These are phyloP conservation scores for Sugiyamaella neomexicana DNA, from an alignment of 1,139 yeast species.

Conservation along the genomic window DNA sequence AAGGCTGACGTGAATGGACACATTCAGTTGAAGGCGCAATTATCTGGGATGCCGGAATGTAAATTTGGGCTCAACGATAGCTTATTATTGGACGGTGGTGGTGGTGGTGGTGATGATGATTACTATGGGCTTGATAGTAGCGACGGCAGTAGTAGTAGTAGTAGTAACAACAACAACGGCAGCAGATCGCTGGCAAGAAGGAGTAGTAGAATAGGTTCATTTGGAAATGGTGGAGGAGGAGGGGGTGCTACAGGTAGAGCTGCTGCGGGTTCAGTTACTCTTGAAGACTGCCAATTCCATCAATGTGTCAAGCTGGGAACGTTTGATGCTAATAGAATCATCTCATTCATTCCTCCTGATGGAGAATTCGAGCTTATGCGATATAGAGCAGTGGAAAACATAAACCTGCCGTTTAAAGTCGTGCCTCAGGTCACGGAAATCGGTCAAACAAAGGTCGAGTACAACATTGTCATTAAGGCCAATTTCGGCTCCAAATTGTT, in stretches of 20 bases:
- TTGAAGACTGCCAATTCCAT: conserved; percentile 85
- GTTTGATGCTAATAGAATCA: conserved; percentile 65
- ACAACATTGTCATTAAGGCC: conserved; percentile 62
- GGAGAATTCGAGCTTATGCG: conserved; percentile 89
- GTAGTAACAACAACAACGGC: conserved; percentile 18
- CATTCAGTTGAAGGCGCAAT: conserved; percentile 66
- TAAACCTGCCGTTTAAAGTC: conserved; percentile 70
- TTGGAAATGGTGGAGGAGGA: conserved; percentile 26
- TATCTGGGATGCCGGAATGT: conserved; percentile 78
- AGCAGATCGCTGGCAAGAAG: conserved; percentile 18
- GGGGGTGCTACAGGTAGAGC: conserved; percentile 33
- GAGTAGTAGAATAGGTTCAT: conserved; percentile 21
- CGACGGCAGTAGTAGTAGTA: conserved; percentile 16
- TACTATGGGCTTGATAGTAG: conserved; percentile 19
- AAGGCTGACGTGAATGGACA: conserved; percentile 78
- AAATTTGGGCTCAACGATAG: conserved; percentile 61
- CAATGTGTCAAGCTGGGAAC: conserved; percentile 75
- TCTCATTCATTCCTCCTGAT: conserved; percentile 85
- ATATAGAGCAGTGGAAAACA: conserved; percentile 59
- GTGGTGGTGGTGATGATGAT: conserved; percentile 26
- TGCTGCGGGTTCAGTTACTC: conserved; percentile 52
- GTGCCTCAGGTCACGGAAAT: conserved; percentile 58
- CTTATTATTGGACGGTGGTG: conserved; percentile 35
- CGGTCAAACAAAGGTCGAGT: conserved; percentile 53
- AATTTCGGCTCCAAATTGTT: conserved; percentile 59